Conservation (phyloP, 305 asterid genomes). For the Fraxinus albicans region DNA sequence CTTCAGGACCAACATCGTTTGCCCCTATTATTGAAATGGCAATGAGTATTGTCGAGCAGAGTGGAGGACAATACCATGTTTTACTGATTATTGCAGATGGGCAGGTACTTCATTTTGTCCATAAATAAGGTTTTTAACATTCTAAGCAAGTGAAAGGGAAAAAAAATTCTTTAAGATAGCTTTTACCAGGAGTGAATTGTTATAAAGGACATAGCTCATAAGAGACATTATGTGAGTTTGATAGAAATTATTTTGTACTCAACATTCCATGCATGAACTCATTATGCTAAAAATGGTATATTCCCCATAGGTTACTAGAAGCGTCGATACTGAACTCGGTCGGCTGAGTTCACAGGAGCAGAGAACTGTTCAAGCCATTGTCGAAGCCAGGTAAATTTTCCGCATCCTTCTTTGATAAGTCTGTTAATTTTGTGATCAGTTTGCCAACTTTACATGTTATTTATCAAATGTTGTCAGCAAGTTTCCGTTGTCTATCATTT, state of each 20-base stretch:
- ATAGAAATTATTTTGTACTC: background rate
- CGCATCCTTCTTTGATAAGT: background rate
- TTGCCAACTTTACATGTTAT: constrained; percentile 7
- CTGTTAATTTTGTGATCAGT: background rate
- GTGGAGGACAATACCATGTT: constrained; percentile 59
- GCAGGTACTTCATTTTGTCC: constrained; percentile 35
- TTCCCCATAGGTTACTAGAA: constrained; percentile 52
- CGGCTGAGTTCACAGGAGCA: constrained; percentile 64
- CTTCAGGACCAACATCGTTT: constrained; percentile 59
- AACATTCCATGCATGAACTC: background rate
- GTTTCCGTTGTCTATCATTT: constrained; percentile 78
- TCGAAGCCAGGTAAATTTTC: constrained; percentile 50
- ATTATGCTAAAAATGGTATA: background rate
- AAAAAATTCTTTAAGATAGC: background rate
- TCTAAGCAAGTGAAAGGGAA: background rate
- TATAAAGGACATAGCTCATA: background rate
- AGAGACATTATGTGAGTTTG: background rate
- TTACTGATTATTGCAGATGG: constrained; percentile 59
- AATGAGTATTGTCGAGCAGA: constrained; percentile 55
- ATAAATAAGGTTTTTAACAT: background rate
- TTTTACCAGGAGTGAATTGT: background rate
- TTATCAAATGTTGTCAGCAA: constrained; percentile 44
- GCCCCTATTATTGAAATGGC: constrained; percentile 62
- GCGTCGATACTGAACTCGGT: constrained; percentile 54
- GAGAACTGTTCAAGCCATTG: constrained; percentile 62